Conservation (phyloP, 345 rosid genomes). For the Toxicodendron radicans region DNA sequence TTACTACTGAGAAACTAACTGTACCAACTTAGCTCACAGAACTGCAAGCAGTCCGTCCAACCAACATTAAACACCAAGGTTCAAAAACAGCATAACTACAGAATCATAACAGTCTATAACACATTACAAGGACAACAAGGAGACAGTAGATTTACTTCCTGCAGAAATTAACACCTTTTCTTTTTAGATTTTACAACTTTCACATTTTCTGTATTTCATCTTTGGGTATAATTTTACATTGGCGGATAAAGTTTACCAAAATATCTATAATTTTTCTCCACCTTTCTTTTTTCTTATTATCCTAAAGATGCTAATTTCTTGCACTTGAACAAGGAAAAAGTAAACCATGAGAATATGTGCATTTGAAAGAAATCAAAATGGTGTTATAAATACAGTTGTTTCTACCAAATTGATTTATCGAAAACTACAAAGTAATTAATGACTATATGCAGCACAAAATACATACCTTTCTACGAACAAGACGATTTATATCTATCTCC, state of each 20-base stretch:
- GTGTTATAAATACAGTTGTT: not conserved
- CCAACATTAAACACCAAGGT: not conserved
- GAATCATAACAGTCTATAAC: not conserved
- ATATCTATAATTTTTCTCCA: not conserved
- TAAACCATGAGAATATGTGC: not conserved
- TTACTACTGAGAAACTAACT: not conserved
- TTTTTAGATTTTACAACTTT: not conserved
- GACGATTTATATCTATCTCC: constrained; percentile 86
- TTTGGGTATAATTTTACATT: not conserved
- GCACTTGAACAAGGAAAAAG: not conserved
- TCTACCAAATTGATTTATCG: not conserved
- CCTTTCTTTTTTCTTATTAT: not conserved
- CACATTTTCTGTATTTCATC: not conserved
- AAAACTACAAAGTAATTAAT: not conserved
- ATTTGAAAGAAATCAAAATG: not conserved
- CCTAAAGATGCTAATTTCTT: not conserved
- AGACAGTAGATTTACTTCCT: not conserved
- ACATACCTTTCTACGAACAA: constrained; percentile 89
- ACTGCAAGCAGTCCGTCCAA: not conserved
- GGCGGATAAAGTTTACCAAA: no score
- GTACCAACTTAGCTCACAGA: not conserved
- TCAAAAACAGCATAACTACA: not conserved
- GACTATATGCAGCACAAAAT: not conserved
- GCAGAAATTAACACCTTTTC: not conserved
- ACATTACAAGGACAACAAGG: no score